Conservation (phyloP, 2,329 filamentous ascomycete genomes). For the Massarina eburnea region DNA sequence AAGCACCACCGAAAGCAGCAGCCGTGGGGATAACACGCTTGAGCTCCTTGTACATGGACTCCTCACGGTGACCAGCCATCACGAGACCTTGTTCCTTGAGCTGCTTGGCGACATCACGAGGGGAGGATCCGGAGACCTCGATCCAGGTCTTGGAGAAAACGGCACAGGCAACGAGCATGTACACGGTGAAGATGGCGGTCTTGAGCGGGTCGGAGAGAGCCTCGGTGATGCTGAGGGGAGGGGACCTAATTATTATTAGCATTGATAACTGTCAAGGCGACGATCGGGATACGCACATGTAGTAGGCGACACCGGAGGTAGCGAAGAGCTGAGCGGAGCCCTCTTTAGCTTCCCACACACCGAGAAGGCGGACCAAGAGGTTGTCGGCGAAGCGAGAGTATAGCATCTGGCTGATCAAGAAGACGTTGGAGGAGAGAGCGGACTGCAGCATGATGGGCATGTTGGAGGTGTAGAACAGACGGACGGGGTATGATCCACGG, state of each 20-base stretch:
- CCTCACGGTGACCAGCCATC: conserved; percentile 98
- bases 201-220: conserved; percentile 96
- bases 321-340: conserved; percentile 95
- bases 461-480: conserved; percentile 99
- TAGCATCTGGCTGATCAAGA: conserved; percentile 98
- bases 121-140: conserved; percentile 96
- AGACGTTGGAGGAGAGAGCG: conserved; percentile 96
- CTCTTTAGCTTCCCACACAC: conserved; percentile 97
- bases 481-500: conserved; percentile 95
- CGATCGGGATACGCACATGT: conserved; percentile 65
- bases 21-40: conserved; percentile 99
- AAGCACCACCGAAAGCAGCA: conserved; percentile 96
- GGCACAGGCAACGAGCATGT: conserved; percentile 97
- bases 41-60: conserved; percentile 99
- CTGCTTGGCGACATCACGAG: conserved; percentile 98
- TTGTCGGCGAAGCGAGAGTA: conserved; percentile 99
- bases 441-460: conserved; percentile 99
- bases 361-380: conserved; percentile 93
- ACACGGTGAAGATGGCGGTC: conserved; percentile 90
- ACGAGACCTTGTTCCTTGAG: conserved; percentile 99
- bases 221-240: conserved; percentile 95
- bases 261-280: neutral
- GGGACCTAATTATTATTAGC: conserved; percentile 56
- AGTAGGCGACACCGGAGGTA: conserved; percentile 92
- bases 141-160: conserved; percentile 99